A percentile compares a stretch with the other conserved stretches of the same genome.
Conservation (phyloP, 208 protist genomes). For the Trypanosoma theileri region DNA sequence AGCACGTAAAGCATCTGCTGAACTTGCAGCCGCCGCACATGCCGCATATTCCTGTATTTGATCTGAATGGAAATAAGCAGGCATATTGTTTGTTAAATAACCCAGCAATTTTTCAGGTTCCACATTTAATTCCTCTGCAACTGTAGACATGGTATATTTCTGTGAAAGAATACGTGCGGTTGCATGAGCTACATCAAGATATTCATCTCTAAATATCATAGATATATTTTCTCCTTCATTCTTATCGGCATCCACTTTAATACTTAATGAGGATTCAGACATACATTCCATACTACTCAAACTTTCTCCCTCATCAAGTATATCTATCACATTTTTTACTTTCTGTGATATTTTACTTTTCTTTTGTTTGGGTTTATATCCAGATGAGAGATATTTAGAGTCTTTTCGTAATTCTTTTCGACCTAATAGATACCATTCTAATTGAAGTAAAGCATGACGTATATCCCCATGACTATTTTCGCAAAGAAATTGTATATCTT, state of each 20-base stretch:
- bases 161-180: constrained; percentile 79
- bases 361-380: constrained; percentile 10
- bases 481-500: constrained; percentile 43
- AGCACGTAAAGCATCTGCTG: constrained; percentile 52
- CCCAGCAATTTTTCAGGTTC: constrained; percentile 58
- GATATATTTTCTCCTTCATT: constrained; percentile 8
- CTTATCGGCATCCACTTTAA: background rate
- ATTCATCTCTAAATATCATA: constrained; percentile 63
- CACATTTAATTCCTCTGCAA: constrained; percentile 55
- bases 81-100: constrained; percentile 79
- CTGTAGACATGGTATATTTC: constrained; percentile 61
- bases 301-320: constrained; percentile 27
- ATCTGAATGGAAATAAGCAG: constrained; percentile 48
- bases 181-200: constrained; percentile 74
- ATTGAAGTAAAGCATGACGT: constrained; percentile 76
- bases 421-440: constrained; percentile 52
- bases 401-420: background rate
- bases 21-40: constrained; percentile 54
- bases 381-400: background rate
- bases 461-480: constrained; percentile 74
- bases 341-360: constrained; percentile 1
- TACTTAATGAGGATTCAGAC: background rate
- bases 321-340: constrained; percentile 29
- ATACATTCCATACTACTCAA: background rate
- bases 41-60: constrained; percentile 57